Evolutionary conservation across 1,284 basidiomycete genomes (phyloP).

Genomic region (Leccinum fuscescens): DNA sequence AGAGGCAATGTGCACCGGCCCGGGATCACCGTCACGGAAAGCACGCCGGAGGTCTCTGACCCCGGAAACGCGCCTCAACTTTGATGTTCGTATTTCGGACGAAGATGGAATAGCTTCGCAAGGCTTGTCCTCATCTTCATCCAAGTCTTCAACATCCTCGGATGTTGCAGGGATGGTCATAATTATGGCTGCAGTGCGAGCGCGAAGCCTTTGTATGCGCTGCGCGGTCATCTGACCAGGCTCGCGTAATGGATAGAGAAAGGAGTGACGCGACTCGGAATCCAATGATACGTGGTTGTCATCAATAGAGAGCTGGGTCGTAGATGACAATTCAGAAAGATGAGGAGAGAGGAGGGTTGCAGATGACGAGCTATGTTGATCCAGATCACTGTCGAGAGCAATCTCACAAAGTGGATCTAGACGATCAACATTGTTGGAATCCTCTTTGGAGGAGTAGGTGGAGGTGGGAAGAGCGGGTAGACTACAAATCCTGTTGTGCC

Average conservation of each 20-base stretch:
- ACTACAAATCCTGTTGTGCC: constrained; percentile 12
- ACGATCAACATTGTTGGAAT: constrained; percentile 1
- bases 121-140: constrained; percentile 12
- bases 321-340: constrained; percentile 6
- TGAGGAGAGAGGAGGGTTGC: constrained; percentile 22
- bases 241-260: constrained; percentile 19
- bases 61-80: constrained; percentile 27
- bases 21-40: constrained; percentile 19
- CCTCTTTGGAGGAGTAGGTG: background rate
- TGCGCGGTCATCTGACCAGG: constrained; percentile 28
- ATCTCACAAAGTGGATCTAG: constrained; percentile 15
- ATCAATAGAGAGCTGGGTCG: constrained; percentile 5
- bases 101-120: background rate
- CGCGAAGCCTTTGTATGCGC: constrained; percentile 26
- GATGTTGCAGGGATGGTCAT: constrained; percentile 29
- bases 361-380: constrained; percentile 23
- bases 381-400: constrained; percentile 18
- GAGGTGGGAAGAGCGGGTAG: constrained; percentile 14
- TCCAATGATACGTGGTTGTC: constrained; percentile 10
- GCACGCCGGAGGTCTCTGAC: constrained; percentile 25
- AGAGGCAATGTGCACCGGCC: constrained; percentile 8
- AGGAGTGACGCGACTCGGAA: constrained; percentile 10
- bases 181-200: constrained; percentile 29
- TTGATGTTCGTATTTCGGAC: constrained; percentile 7
- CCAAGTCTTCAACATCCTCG: constrained; percentile 14